phyloP scores from a whole-genome alignment of 1,284 basidiomycete genomes.

The Garcileccinum viscosum region DNA sequence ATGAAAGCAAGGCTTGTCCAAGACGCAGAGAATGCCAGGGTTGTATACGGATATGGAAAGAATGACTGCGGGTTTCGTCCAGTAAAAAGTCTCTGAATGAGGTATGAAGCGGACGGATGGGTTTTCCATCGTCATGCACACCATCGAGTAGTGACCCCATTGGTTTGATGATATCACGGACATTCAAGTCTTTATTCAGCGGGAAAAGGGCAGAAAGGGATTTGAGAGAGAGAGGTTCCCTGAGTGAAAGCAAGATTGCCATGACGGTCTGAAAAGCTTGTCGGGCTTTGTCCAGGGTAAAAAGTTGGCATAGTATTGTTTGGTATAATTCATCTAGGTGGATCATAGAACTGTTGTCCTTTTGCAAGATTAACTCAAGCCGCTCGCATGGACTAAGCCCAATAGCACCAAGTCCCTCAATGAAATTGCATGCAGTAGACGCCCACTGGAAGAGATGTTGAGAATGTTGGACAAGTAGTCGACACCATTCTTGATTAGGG shows the following conservation, averaged over 20 bases:
- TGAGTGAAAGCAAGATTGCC: neutral
- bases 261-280: neutral
- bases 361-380: neutral
- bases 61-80: neutral
- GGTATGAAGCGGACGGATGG: neutral
- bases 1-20: neutral
- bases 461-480: neutral
- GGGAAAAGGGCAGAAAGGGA: neutral
- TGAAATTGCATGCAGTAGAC: neutral
- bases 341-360: neutral
- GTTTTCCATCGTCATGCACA: neutral
- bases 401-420: neutral
- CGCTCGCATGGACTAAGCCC: neutral
- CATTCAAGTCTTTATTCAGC: neutral
- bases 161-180: neutral
- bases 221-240: neutral
- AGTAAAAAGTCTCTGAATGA: neutral
- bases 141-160: neutral
- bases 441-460: neutral
- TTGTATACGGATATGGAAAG: neutral
- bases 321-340: neutral
- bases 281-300: neutral
- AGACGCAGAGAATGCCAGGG: neutral
- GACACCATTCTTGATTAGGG: neutral
- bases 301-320: neutral